Base-by-base conservation (phyloP, 768 basidiomycete genomes). In the Serendipita sp. region DNA sequence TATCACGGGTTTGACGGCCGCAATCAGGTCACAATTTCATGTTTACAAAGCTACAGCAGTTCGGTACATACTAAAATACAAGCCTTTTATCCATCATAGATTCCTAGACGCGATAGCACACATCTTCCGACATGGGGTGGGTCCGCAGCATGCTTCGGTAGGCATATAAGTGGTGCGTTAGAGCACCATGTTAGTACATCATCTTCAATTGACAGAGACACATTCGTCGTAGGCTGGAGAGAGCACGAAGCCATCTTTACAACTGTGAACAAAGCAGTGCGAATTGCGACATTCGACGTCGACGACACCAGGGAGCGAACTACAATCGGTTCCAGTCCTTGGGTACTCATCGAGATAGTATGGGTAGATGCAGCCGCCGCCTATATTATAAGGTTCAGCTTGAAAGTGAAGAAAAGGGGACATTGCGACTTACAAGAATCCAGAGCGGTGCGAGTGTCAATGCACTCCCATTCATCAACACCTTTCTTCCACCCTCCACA, bases 341-440 rank as follows among this genome's bases (percentile, higher is more conserved):
- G 8, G 68, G 68, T 23, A 70, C 68, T 46, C 69, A 68, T 52
- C 63, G 32, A 64, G 46, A 13, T 28, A 35, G 38, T 76, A 71
- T 11, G 75, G 70, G 28, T 78, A 66, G 44, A 71, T 69, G 65
- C 81, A 82, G 1, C 81, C 81, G 46, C 81, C 80, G 67, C 81
- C 80, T 81, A 67, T 34, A 48, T 16, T 32, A 30, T 15, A 63
- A 44, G 66, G 36, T 63, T 36, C 66, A 44, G 13, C 38, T 52
- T 34, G 3, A 34, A 64, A 63, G 34, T 2, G 23, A 23, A 23
- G 23, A 52, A n/a, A 11, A 34, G 18, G 15, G 44, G 47, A 45
- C 15, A n/a, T 35, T 3, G 77, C 1, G 30, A 77, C 80, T 65
- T 64, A 82, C 81, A 83, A 71, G 80, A 81, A 70, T 80, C 81